Conservation (phyloP, 2,329 filamentous ascomycete genomes). For the Colletotrichum sp. region DNA sequence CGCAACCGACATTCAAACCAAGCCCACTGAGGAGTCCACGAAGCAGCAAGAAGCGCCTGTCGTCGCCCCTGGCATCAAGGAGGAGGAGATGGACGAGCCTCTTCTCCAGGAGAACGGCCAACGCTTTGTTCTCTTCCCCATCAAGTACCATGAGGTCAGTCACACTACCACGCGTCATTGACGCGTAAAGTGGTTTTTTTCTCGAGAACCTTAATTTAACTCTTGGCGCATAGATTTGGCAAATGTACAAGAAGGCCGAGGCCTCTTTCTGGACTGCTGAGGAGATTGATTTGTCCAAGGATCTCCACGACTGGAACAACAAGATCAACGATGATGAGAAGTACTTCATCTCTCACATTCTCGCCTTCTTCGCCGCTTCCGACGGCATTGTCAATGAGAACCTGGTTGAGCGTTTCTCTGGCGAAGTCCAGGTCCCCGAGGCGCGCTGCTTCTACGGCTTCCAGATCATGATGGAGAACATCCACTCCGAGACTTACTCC, state of each 20-base stretch:
- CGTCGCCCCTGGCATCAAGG: slow-evolving; percentile 60
- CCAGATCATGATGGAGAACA: slow-evolving; percentile 99
- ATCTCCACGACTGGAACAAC: slow-evolving; percentile 99
- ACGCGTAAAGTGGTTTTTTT: slow-evolving; percentile 71
- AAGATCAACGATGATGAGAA: slow-evolving; percentile 94
- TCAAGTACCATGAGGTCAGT: slow-evolving; percentile 98
- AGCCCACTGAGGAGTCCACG: slow-evolving; percentile 55
- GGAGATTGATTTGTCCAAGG: slow-evolving; percentile 98
- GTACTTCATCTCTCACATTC: slow-evolving; percentile 97
- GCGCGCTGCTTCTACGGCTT: slow-evolving; percentile 99
- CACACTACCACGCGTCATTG: slow-evolving; percentile 42
- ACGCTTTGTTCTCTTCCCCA: slow-evolving; percentile 96
- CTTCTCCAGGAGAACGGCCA: slow-evolving; percentile 94
- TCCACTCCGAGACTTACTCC: slow-evolving; percentile 99
- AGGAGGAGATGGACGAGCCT: slow-evolving; percentile 83
- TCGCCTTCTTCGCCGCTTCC: slow-evolving; percentile 98
- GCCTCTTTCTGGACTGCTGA: slow-evolving; percentile 99
- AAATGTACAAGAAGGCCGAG: slow-evolving; percentile 99
- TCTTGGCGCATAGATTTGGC: slow-evolving; percentile 79
- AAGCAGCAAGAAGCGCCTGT: slow-evolving; percentile 48
- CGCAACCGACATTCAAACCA: slow-evolving; percentile 64
- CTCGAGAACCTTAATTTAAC: slow-evolving; percentile 41
- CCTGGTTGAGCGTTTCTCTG: slow-evolving; percentile 95
- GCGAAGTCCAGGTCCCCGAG: slow-evolving; percentile 95
- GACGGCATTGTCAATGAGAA: slow-evolving; percentile 99